Percentiles rank a stretch among this genome's conserved stretches.
phyloP scores from a whole-genome alignment of 768 basidiomycete species.

The Russula sp. region DNA sequence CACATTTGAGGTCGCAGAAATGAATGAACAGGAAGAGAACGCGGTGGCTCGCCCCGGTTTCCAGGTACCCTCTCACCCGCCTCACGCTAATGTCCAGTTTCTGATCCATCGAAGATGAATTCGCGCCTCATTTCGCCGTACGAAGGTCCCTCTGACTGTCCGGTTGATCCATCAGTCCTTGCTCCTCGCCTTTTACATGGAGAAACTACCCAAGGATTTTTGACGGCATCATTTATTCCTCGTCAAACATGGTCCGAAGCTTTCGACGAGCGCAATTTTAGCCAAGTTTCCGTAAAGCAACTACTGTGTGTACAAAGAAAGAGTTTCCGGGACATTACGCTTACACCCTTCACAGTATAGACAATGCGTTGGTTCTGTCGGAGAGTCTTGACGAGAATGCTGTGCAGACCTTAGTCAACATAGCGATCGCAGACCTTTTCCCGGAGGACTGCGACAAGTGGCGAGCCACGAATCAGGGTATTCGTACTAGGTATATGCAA shows the following conservation, averaged over 20 bases:
- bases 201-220: slow-evolving; percentile 23
- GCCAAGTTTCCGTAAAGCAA: not conserved
- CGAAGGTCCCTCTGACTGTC: not conserved
- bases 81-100: not conserved
- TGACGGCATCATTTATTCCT: not conserved
- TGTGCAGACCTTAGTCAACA: not conserved
- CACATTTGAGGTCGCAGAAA: slow-evolving; percentile 49
- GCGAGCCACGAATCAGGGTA: not conserved
- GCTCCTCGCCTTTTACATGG: slow-evolving; percentile 13
- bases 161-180: not conserved
- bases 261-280: not conserved
- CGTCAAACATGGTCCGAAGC: not conserved
- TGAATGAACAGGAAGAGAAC: slow-evolving; percentile 49
- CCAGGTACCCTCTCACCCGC: slow-evolving; percentile 30
- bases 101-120: slow-evolving; percentile 5
- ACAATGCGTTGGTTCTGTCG: not conserved
- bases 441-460: not conserved
- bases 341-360: not conserved
- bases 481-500: not conserved
- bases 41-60: slow-evolving; percentile 42
- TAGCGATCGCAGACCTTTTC: not conserved
- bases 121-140: not conserved
- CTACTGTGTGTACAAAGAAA: slow-evolving; percentile 16
- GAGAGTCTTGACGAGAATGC: not conserved
- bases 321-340: too few relatives aligned